Conservation (phyloP, 2,329 filamentous ascomycete species). For the Hymenoscyphus infarciens region DNA sequence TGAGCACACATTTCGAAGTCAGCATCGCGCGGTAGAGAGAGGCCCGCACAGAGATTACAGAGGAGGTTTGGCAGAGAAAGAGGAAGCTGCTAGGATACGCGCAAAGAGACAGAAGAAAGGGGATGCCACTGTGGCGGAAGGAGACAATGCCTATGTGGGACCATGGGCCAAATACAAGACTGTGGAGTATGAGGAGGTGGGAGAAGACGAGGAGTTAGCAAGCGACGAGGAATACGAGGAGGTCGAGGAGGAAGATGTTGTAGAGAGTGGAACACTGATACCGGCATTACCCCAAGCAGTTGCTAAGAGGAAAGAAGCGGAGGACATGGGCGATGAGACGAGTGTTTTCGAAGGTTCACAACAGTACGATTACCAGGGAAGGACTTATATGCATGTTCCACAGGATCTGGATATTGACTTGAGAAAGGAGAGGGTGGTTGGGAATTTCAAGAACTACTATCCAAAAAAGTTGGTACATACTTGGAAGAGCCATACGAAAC, state of each 20-base stretch:
- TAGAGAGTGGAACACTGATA: slow-evolving; percentile 62
- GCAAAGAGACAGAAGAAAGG: slow-evolving; percentile 83
- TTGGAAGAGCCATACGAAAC: slow-evolving; percentile 80
- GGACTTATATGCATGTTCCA: slow-evolving; percentile 97
- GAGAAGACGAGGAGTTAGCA: slow-evolving; percentile 68
- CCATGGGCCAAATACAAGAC: slow-evolving; percentile 87
- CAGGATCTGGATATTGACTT: slow-evolving; percentile 86
- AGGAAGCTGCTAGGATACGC: slow-evolving; percentile 63
- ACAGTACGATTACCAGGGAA: slow-evolving; percentile 87
- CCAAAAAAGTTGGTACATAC: slow-evolving; percentile 92
- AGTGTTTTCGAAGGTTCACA: slow-evolving; percentile 81
- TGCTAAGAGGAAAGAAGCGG: slow-evolving; percentile 52
- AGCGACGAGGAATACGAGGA: slow-evolving; percentile 78
- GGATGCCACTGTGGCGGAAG: slow-evolving; percentile 77
- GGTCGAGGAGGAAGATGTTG: slow-evolving; percentile 61
- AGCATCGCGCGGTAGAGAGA: slow-evolving; percentile 79
- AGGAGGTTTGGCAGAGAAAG: slow-evolving; percentile 59
- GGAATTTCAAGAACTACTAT: slow-evolving; percentile 82
- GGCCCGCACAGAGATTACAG: slow-evolving; percentile 55
- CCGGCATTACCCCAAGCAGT: slow-evolving; percentile 53
- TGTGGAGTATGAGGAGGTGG: slow-evolving; percentile 69
- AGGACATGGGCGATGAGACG: slow-evolving; percentile 67
- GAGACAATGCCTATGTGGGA: slow-evolving; percentile 83
- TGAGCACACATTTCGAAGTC: slow-evolving; percentile 83
- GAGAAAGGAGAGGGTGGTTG: slow-evolving; percentile 74